phyloP scores from a whole-genome alignment of 148 eudicot species.

The Amaranthus hypochondriacus region DNA sequence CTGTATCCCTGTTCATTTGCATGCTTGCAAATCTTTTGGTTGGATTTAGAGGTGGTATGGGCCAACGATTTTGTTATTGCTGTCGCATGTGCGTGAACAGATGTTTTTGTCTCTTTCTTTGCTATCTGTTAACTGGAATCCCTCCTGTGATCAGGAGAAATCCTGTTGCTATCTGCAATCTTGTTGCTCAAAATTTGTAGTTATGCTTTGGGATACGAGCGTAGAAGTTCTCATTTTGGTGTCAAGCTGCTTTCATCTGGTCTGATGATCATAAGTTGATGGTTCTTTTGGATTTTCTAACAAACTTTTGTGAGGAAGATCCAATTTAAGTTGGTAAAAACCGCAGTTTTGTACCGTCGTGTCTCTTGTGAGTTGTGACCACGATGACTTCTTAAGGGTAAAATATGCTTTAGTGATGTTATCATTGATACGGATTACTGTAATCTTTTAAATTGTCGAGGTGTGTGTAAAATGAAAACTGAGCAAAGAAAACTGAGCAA shows the following conservation, averaged over 20 bases:
- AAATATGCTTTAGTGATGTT: neutral
- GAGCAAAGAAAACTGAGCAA: neutral
- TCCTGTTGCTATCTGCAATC: constrained; percentile 13
- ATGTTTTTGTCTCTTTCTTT: constrained; percentile 26
- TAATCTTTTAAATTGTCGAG: neutral
- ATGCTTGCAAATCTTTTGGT: constrained; percentile 24
- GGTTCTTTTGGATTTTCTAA: neutral
- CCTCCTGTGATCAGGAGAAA: constrained; percentile 4
- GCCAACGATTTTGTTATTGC: constrained; percentile 11
- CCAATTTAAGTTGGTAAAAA: neutral
- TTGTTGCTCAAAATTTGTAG: constrained; percentile 4
- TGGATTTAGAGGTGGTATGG: constrained; percentile 24
- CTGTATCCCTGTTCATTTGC: constrained; percentile 23
- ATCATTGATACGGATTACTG: neutral
- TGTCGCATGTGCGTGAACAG: constrained; percentile 15
- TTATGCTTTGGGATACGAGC: constrained; percentile 6
- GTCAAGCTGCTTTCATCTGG: neutral
- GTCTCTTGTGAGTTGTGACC: neutral
- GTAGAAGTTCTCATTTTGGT: neutral
- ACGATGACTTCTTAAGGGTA: neutral
- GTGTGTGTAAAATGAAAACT: neutral
- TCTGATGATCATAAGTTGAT: neutral
- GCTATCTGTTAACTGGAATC: constrained; percentile 17
- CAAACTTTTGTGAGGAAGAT: neutral
- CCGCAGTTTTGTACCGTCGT: neutral